Evolutionary conservation across 1,139 yeast species (phyloP), one percentile per base, ranked within the genome.

Genomic region (Suzukiozyma palmioleophila): DNA sequence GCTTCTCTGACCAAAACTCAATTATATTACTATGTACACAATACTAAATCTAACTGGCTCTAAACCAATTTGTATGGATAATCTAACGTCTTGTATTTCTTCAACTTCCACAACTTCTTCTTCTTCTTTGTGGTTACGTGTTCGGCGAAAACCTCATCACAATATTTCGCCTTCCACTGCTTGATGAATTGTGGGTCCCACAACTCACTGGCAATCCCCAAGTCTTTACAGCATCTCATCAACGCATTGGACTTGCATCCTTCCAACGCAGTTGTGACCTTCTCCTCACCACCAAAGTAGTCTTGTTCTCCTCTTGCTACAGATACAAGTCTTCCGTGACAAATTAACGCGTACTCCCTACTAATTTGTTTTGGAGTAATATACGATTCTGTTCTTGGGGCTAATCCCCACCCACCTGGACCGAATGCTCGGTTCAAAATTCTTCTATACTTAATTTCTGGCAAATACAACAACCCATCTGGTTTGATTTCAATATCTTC

Each of bases 321-420:
- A 48, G 94, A 81, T 2, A 92, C 96, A 32, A 92, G 68, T 45
- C 96, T 74, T 1, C 97, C 97, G 45, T 84, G 81, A 50, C 96
- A 85, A 8, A 92, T 72, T 39, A 92, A 67, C 0, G 90, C 97
- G 54, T 87, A 92, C 57, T 92, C 98, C 45, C 98, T 74, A 8
- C 96, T 86, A 28, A 78, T 65, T 45, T 75, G 75, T 44, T 66
- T 69, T 12, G 71, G 69, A 1, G 95, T 83, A 24, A 92, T 79
- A 39, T 77, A 66, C 0, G 96, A 84, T 49, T 85, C 94, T 0
- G 96, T 84, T 42, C 98, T 69, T 8, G 98, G 97, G 0, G 95
- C 96, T 43, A 92, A 69, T 0, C 98, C 98, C 98, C 98, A 92
- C 1, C 96, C 97, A 18, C 98, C 98, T 2, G 98, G 97, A 2